These are phyloP conservation scores for Limnomonas spitsbergensis DNA, from an alignment of 139 green algal species.

Conservation along the genomic window DNA sequence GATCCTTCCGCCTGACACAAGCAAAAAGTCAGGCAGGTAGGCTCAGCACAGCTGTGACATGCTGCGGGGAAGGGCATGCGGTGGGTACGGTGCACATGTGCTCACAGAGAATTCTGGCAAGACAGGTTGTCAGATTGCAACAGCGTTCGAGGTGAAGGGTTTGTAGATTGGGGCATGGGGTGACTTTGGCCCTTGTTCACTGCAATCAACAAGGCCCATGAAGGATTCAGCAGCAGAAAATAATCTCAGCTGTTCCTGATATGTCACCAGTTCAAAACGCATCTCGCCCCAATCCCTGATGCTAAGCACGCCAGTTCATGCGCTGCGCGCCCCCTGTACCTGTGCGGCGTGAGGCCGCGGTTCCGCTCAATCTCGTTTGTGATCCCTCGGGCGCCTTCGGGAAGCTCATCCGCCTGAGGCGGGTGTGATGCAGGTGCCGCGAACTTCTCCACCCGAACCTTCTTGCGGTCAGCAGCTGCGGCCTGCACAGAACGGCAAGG, in stretches of 20 bases:
- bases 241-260: too few relatives aligned
- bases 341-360: slow-evolving; percentile 91
- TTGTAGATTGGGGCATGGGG: too few relatives aligned
- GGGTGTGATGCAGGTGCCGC: slow-evolving; percentile 38
- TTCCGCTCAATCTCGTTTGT: slow-evolving; percentile 90
- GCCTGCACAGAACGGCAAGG: slow-evolving; percentile 19
- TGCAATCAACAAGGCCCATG: slow-evolving; percentile 6
- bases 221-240: too few relatives aligned
- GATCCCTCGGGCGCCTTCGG: slow-evolving; percentile 55
- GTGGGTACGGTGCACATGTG: too few relatives aligned
- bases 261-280: too few relatives aligned
- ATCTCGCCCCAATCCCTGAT: too few relatives aligned
- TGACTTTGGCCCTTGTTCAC: too few relatives aligned
- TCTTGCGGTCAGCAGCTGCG: slow-evolving; percentile 39
- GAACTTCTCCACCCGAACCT: slow-evolving; percentile 35
- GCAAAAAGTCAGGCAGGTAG: not conserved
- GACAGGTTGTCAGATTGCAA: too few relatives aligned
- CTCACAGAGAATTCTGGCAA: too few relatives aligned
- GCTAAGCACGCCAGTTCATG: too few relatives aligned
- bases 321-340: too few relatives aligned
- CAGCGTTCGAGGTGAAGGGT: too few relatives aligned
- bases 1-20: slow-evolving; percentile 68
- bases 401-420: slow-evolving; percentile 51
- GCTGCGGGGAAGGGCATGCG: not conserved
- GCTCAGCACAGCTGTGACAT: not conserved